Evolutionary conservation across 108 stramenopile species (phyloP), one percentile per base, ranked within the genome.

Genomic region (Nitzschia putrida): DNA sequence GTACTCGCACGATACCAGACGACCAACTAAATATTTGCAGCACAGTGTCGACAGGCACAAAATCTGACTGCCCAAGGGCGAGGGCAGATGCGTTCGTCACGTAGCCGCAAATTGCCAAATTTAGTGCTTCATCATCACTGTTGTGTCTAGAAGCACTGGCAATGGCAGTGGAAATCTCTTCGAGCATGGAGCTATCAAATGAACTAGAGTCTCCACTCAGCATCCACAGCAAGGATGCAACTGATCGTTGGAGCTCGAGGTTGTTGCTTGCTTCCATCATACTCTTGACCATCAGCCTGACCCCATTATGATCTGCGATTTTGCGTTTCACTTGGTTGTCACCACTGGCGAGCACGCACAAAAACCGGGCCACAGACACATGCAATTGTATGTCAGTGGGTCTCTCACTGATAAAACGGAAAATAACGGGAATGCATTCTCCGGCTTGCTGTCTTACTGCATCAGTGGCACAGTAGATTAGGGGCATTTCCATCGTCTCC

Each of bases 91-190:
- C 42, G 22, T 77, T 77, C 9, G 69, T 69, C 0, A 71, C 24
- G 38, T 61, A 71, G 10, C 69, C 69, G 57, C 76, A 77, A 25
- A 41, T 59, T 25, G 76, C 69, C n/a, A 14, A 20, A 12, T 39
- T 22, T 0, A 77, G 34, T 3, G 50, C 57, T 16, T 42, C 34
- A 34, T 52, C 64, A 43, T 57, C 57, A 18, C 63, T 29, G 40
- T 66, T 51, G 2, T 21, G 12, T 37, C 25, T 40, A 3, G 47
- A 16, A 42, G 61, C 43, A 18, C 14, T 47, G 38, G 64, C 40
- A 50, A 70, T 11, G 13, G 64, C 68, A 21, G 13, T 11, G 0
- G 44, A 22, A 5, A 57, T 53, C 37, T 59, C 51, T 14, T 37
- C 61, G 22, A 66, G 37, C 11, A 61, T 20, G 25, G 55, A 57